Percentiles rank a stretch among this genome's conserved stretches.
Evolutionary conservation across 495 filamentous ascomycete species (phyloP).

Genomic region (Xylaria grammica): DNA sequence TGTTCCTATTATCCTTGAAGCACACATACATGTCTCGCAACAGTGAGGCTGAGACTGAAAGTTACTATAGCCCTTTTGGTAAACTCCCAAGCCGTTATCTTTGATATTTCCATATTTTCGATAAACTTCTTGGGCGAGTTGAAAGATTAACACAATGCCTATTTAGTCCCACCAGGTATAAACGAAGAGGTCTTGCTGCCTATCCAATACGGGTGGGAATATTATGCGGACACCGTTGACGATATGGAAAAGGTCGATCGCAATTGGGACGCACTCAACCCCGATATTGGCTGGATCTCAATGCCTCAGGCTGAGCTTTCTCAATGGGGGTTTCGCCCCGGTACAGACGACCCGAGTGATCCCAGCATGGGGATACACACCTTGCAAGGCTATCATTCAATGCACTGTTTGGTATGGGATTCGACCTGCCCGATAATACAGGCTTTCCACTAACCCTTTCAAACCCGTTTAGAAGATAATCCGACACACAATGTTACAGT

Average conservation of each 20-base stretch:
- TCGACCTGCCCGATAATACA: background rate
- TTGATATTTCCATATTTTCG: background rate
- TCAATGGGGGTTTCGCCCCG: background rate
- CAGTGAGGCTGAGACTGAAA: background rate
- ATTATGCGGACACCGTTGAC: background rate
- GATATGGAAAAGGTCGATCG: background rate
- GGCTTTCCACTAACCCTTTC: background rate
- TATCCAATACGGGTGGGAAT: background rate
- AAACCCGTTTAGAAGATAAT: background rate
- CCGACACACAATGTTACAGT: background rate
- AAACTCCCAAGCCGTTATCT: background rate
- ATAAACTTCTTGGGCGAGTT: background rate
- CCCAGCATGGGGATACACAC: background rate
- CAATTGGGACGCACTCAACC: background rate
- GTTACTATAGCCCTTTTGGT: background rate
- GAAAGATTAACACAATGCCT: background rate
- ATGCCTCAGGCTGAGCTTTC: background rate
- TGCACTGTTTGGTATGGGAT: background rate
- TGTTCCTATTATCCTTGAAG: background rate
- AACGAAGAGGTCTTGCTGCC: background rate
- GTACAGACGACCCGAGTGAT: background rate
- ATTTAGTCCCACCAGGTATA: background rate
- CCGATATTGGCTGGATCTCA: background rate
- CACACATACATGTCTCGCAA: background rate
- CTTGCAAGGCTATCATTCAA: background rate